Conservation (phyloP, 495 filamentous ascomycete species). For the Immersiella caudata region DNA sequence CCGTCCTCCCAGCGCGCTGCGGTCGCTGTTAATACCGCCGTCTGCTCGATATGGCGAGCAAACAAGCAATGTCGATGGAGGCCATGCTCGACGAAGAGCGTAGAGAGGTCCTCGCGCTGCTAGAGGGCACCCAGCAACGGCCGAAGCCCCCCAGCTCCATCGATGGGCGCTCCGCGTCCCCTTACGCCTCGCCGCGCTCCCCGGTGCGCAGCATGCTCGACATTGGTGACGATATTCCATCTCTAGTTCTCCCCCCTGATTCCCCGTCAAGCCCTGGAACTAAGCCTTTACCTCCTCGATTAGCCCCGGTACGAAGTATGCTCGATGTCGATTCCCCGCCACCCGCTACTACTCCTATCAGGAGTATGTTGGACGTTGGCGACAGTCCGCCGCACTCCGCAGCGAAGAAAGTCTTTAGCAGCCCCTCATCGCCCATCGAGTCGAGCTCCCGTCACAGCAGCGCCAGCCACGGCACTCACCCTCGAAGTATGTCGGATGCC, state of each 20-base stretch:
- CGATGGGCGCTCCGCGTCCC: constrained; percentile 49
- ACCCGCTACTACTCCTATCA: constrained; percentile 31
- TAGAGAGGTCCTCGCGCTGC: constrained; percentile 65
- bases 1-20: neutral
- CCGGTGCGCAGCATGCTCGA: constrained; percentile 60
- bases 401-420: constrained; percentile 36
- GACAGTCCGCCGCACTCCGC: constrained; percentile 33
- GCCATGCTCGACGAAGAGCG: constrained; percentile 73
- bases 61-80: constrained; percentile 64
- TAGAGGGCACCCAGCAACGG: constrained; percentile 50
- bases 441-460: constrained; percentile 19
- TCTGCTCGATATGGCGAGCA: constrained; percentile 12
- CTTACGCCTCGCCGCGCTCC: constrained; percentile 53
- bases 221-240: constrained; percentile 44
- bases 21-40: neutral
- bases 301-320: constrained; percentile 62
- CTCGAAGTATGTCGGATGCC: constrained; percentile 57
- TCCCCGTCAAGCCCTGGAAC: constrained; percentile 32
- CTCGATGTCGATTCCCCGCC: constrained; percentile 54
- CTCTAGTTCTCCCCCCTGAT: constrained; percentile 23
- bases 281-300: constrained; percentile 28
- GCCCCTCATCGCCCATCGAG: constrained; percentile 47
- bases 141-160: constrained; percentile 42
- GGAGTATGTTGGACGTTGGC: constrained; percentile 48
- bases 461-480: constrained; percentile 36